phyloP scores from a whole-genome alignment of 164 flowering plant genomes.

The Vitis rupestris region DNA sequence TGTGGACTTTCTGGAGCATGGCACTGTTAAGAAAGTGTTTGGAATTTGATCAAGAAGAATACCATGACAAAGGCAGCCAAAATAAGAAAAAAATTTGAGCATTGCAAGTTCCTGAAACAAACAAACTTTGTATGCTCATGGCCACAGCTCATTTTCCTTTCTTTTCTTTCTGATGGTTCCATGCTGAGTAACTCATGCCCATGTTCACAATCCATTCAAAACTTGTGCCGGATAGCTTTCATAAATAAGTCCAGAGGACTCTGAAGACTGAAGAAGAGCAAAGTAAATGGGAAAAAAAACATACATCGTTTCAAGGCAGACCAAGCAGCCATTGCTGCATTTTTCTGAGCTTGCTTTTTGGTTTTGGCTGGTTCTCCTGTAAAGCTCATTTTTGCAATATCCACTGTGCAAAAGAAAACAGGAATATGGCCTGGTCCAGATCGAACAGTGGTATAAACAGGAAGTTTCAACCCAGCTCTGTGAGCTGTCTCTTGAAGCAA shows the following conservation, averaged over 20 bases:
- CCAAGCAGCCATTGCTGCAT: constrained; percentile 32
- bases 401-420: constrained; percentile 23
- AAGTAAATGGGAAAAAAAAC: not conserved
- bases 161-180: not conserved
- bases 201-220: not conserved
- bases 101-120: too few species aligned
- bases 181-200: not conserved
- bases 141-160: not conserved
- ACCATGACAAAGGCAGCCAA: too few species aligned
- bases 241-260: not conserved
- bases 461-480: constrained; percentile 21
- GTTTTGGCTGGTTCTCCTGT: constrained; percentile 26
- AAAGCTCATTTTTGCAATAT: constrained; percentile 24
- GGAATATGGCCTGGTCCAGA: constrained; percentile 24
- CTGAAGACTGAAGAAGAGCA: not conserved
- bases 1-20: too few species aligned
- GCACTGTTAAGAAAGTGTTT: too few species aligned
- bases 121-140: too few species aligned
- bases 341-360: constrained; percentile 31
- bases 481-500: constrained; percentile 14
- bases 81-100: too few species aligned
- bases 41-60: too few species aligned
- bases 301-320: constrained; percentile 23
- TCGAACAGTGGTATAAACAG: constrained; percentile 25
- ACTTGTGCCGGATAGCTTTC: not conserved